These are phyloP conservation scores for Endoconidiophora polonica DNA, from an alignment of 2,329 filamentous ascomycete species.

Conservation along the genomic window DNA sequence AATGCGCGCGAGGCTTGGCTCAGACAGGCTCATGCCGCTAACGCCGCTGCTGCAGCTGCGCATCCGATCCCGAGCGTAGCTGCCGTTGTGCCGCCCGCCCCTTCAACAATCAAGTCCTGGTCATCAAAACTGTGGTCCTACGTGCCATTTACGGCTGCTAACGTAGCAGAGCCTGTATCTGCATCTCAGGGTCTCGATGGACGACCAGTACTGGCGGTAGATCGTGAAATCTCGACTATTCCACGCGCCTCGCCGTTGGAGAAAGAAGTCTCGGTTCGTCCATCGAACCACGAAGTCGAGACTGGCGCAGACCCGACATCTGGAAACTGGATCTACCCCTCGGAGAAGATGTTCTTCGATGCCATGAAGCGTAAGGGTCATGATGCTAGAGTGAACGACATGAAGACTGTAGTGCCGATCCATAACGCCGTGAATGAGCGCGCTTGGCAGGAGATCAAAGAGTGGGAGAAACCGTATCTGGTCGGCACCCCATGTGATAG, in stretches of 20 bases:
- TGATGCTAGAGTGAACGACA: constrained; percentile 53
- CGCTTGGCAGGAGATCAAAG: constrained; percentile 80
- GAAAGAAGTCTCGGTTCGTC: constrained; percentile 18
- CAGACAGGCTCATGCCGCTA: constrained; percentile 38
- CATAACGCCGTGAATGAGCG: constrained; percentile 98
- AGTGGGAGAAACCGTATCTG: constrained; percentile 63
- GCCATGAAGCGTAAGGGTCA: constrained; percentile 87
- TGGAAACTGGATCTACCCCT: constrained; percentile 96
- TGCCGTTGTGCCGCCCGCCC: neutral
- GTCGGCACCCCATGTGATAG: constrained; percentile 43
- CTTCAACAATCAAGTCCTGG: constrained; percentile 22
- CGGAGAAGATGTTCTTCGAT: constrained; percentile 94
- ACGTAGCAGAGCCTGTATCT: no score
- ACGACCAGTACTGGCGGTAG: constrained; percentile 33
- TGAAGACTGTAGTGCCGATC: constrained; percentile 85
- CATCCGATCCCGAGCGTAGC: constrained; percentile 17
- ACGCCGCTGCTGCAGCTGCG: constrained; percentile 16
- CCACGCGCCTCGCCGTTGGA: constrained; percentile 38
- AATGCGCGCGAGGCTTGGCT: constrained; percentile 81
- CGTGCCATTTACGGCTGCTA: constrained; percentile 21
- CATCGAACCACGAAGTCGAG: constrained; percentile 64
- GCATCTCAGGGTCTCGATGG: constrained; percentile 6
- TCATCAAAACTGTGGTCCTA: constrained; percentile 26
- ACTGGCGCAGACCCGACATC: constrained; percentile 49
- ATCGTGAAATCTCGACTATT: constrained; percentile 66